phyloP scores from a whole-genome alignment of 169 alveolate species.

The Plasmodium coatneyi region DNA sequence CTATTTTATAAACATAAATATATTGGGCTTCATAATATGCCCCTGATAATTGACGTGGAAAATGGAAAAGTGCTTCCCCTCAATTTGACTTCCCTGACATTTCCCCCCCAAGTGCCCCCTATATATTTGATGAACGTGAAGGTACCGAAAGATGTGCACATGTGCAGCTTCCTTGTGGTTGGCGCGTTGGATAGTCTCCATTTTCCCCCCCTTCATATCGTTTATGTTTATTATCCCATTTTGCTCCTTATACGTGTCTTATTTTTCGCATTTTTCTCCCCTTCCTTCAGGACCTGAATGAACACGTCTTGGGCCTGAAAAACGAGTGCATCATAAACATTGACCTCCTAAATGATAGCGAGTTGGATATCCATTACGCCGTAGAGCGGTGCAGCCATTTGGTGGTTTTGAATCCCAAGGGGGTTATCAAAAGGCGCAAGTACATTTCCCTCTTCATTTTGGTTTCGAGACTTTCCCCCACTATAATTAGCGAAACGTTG shows the following conservation, averaged over 20 bases:
- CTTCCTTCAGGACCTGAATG: conserved; percentile 27
- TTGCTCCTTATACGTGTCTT: not conserved
- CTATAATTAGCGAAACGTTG: conserved; percentile 50
- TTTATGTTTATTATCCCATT: conserved; percentile 3
- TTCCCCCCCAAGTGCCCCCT: conserved; percentile 59
- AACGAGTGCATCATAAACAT: conserved; percentile 69
- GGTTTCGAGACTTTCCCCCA: conserved; percentile 41
- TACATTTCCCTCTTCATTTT: conserved; percentile 55
- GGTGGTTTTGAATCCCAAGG: conserved; percentile 66
- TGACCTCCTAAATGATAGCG: conserved; percentile 74
- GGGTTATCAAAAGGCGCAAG: conserved; percentile 53
- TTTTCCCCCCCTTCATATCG: not conserved
- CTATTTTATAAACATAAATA: conserved; percentile 66
- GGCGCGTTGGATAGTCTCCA: not conserved
- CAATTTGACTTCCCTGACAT: conserved; percentile 33
- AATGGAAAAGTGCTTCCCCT: conserved; percentile 71
- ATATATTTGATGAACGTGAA: conserved; percentile 54
- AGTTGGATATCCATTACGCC: conserved; percentile 57
- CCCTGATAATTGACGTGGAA: conserved; percentile 71
- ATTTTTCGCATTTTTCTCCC: not conserved
- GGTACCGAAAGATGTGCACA: conserved; percentile 19
- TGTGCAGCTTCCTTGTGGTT: not conserved
- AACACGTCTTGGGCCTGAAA: conserved; percentile 34
- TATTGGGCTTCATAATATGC: conserved; percentile 72
- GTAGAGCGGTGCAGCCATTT: conserved; percentile 40